Evolutionary conservation across 2,329 filamentous ascomycete genomes (phyloP), one percentile per base, ranked within the genome.

Genomic region (Esteya vermicola): DNA sequence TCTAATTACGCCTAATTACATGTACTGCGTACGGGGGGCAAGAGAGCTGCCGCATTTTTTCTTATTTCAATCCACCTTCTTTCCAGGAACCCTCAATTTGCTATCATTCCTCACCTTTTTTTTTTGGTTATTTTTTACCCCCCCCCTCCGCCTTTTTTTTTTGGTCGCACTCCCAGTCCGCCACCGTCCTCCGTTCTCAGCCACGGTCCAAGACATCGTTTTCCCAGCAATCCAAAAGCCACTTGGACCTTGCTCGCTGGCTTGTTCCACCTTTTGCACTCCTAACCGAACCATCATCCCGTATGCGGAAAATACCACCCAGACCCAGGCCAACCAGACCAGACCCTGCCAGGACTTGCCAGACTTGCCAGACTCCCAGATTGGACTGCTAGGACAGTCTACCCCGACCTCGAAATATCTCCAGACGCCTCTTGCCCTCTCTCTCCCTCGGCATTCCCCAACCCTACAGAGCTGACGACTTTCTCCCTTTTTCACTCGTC

Each of bases 361-460:
- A n/a, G n/a, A n/a, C n/a, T n/a, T n/a, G n/a, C n/a, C n/a, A n/a
- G n/a, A n/a, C n/a, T n/a, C n/a, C n/a, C n/a, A n/a, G n/a, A n/a
- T n/a, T n/a, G n/a, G n/a, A n/a, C n/a, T n/a, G n/a, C n/a, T n/a
- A n/a, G n/a, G n/a, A n/a, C n/a, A n/a, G n/a, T n/a, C 35, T 12
- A 9, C 33, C 25, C 22, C 16, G 18, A 14, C 25, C 23, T 28
- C 35, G n/a, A 36, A 28, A 18, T 26, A n/a, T 36, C 35, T 12
- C 10, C 35, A n/a, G 21, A n/a, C n/a, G n/a, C n/a, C n/a, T n/a
- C n/a, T n/a, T n/a, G n/a, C n/a, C 26, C 30, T 16, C 35, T 20
- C 26, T 30, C 9, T 14, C 16, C 13, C 13, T 31, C 35, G 38
- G 35, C 35, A 32, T 43, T 40, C 31, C 30, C 38, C 42, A 43